Base-by-base conservation (phyloP, 2,329 filamentous ascomycete genomes). In the Coccinonectria pachysandricola region DNA sequence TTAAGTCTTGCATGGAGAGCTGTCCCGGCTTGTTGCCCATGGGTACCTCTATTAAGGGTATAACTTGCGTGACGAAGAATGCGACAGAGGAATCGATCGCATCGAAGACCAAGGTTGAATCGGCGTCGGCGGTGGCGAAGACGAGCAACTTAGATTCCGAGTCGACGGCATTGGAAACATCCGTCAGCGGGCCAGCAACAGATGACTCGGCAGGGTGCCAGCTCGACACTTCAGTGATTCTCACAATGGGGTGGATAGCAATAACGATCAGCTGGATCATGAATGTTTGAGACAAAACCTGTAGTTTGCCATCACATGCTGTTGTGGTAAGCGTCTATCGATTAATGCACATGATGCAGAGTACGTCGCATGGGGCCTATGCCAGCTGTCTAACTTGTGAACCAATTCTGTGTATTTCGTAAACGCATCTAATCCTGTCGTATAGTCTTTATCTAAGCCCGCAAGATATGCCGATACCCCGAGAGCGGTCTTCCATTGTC, bases 1-100 rank as follows among this genome's bases (percentile, higher is more conserved):
- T 33, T 8, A 8, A 11, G 9, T 10, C 8, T 5, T 33, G 31
- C 7, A 16, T 33, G 7, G 23, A 33, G 27, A 16, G 23, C 8
- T 26, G 18, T n/a, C 15, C 14, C 1, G 15, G 24, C 7, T 21
- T 29, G 7, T 15, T n/a, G 8, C 3, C 11, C 11, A 27, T 12
- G 23, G 27, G 22, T n/a, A 18, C 22, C 11, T 25, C 22, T 12
- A 11, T 11, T n/a, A 31, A 21, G 12, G 21, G 25, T 10, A 10
- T 19, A 13, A 25, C 17, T 8, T 30, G 27, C 12, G 19, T 18
- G 5, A 4, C 19, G 19, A 11, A 12, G 15, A 30, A 26, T 19
- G 23, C 26, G 6, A 29, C 20, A 4, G 12, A 30, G 17, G 12
- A 21, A 11, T 23, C 25, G 9, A 4, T 14, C 8, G 13, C 9